These are phyloP conservation scores for Lentinula edodes DNA, from an alignment of 768 basidiomycete genomes.

Conservation along the genomic window DNA sequence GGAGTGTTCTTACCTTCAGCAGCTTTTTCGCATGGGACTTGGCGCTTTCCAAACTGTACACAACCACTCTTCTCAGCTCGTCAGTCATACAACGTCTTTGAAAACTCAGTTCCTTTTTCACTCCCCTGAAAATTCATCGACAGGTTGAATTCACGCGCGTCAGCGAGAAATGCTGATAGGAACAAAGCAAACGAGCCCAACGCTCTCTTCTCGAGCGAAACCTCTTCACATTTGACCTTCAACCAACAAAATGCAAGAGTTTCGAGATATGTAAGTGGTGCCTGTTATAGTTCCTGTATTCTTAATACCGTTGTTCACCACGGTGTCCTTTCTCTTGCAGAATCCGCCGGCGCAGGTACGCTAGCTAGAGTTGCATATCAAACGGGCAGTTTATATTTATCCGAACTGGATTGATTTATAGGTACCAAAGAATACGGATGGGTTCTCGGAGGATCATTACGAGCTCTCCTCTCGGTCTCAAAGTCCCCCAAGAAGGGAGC, in stretches of 20 bases:
- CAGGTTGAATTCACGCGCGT: neutral
- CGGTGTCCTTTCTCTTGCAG: neutral
- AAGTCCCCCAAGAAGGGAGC: neutral
- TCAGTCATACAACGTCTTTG: neutral
- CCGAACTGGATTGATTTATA: neutral
- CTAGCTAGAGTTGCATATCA: no score
- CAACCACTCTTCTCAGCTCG: conserved; percentile 5
- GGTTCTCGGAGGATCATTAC: neutral
- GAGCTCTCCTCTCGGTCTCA: neutral
- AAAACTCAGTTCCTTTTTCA: no score
- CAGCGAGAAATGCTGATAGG: neutral
- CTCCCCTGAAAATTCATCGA: neutral
- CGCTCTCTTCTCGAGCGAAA: neutral
- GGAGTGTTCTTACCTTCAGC: neutral
- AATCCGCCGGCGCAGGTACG: neutral
- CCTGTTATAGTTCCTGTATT: neutral
- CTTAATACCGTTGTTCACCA: neutral
- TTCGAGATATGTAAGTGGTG: neutral
- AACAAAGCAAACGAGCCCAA: neutral
- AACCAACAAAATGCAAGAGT: neutral
- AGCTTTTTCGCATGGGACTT: conserved; percentile 6
- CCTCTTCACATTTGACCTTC: neutral
- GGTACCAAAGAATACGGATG: neutral
- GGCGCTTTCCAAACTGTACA: conserved; percentile 4
- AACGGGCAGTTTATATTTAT: neutral